These are phyloP conservation scores for Hypoxylon trugodes DNA, from an alignment of 495 filamentous ascomycete species.

Conservation along the genomic window DNA sequence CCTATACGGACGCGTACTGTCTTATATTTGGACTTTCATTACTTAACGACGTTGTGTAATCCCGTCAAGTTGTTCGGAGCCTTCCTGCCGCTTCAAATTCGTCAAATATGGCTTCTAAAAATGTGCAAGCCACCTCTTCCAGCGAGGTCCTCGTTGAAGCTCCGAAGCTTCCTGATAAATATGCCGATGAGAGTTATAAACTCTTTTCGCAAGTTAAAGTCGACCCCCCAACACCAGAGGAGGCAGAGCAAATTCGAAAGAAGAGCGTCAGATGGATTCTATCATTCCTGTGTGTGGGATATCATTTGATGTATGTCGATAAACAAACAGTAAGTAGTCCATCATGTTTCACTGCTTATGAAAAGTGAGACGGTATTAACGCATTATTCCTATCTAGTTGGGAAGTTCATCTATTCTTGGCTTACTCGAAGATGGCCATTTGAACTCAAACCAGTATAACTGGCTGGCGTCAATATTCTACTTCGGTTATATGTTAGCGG, in stretches of 20 bases:
- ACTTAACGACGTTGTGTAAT: background rate
- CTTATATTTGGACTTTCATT: slow-evolving; percentile 2
- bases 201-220: slow-evolving; percentile 53
- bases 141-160: slow-evolving; percentile 8
- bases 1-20: slow-evolving; percentile 2
- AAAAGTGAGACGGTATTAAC: background rate
- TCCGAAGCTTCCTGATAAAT: slow-evolving; percentile 49
- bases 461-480: slow-evolving; percentile 46
- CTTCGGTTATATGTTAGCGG: slow-evolving; percentile 45
- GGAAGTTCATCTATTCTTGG: slow-evolving; percentile 52
- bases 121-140: slow-evolving; percentile 7
- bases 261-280: slow-evolving; percentile 53
- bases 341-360: background rate
- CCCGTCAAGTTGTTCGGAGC: background rate
- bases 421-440: slow-evolving; percentile 41
- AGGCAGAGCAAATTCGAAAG: slow-evolving; percentile 49
- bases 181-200: slow-evolving; percentile 55
- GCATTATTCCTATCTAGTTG: slow-evolving; percentile 40
- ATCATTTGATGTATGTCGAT: slow-evolving; percentile 57
- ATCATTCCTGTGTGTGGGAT: slow-evolving; percentile 55
- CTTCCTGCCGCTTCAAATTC: background rate
- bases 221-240: slow-evolving; percentile 47
- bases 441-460: slow-evolving; percentile 44
- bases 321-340: slow-evolving; percentile 51
- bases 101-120: slow-evolving; percentile 21